Evolutionary conservation across 805 yeast genomes (phyloP).

Genomic region (Starmera pachycereana): DNA sequence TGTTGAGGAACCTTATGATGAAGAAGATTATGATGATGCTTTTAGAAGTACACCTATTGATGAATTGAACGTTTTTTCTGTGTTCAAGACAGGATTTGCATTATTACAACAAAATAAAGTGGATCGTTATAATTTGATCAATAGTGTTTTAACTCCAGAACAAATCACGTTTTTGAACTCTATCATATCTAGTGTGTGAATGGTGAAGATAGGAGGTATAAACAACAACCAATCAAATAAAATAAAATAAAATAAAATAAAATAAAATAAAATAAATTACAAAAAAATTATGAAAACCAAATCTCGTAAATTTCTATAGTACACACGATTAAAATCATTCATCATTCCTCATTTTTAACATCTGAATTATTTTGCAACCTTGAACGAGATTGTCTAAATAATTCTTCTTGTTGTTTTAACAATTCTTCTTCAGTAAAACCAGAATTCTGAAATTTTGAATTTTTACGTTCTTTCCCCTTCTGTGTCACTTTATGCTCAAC

Average conservation of each 20-base stretch:
- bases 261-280: no score
- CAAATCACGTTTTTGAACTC: conserved; percentile 8
- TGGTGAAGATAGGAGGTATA: background rate
- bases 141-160: conserved; percentile 20
- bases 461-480: conserved; percentile 83
- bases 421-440: conserved; percentile 91
- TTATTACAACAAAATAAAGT: conserved; percentile 36
- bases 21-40: conserved; percentile 48
- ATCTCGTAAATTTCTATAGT: no score
- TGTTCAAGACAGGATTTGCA: conserved; percentile 46
- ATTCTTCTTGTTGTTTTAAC: conserved; percentile 82
- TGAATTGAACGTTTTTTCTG: conserved; percentile 55
- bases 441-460: conserved; percentile 85
- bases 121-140: conserved; percentile 29
- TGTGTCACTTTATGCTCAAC: conserved; percentile 81
- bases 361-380: conserved; percentile 33
- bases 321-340: no score
- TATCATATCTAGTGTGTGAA: background rate
- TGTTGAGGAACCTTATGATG: conserved; percentile 18
- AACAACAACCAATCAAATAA: background rate
- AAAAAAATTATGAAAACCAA: no score
- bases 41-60: conserved; percentile 75
- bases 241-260: background rate
- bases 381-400: conserved; percentile 71
- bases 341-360: background rate